phyloP scores from a whole-genome alignment of 2,329 filamentous ascomycete species.

The Pseudogymnoascus sp. region DNA sequence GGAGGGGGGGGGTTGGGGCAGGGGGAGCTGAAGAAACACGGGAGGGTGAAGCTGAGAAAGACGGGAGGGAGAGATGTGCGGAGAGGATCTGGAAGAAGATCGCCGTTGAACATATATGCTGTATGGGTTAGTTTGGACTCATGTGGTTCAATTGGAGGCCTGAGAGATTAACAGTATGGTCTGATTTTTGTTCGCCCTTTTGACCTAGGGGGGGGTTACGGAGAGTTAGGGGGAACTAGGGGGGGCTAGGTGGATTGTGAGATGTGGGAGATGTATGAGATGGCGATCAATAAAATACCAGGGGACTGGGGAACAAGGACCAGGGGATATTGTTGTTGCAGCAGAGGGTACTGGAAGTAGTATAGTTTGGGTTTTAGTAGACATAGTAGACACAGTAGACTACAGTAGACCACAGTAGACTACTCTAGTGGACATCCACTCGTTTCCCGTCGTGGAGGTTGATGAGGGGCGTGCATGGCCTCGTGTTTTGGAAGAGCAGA shows the following conservation, averaged over 20 bases:
- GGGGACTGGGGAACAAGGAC: slow-evolving; percentile 1
- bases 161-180: not conserved
- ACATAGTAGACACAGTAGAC: not conserved
- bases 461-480: not conserved
- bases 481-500: not conserved
- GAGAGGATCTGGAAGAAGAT: not conserved
- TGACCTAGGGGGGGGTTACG: not conserved
- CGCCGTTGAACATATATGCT: not conserved
- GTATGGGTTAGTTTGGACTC: not conserved
- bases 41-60: not conserved
- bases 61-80: not conserved
- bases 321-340: not conserved
- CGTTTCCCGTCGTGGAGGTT: not conserved
- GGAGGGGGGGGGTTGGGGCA: not conserved
- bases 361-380: not conserved
- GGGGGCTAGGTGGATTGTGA: not conserved
- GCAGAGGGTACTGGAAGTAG: not conserved
- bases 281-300: slow-evolving; percentile 2
- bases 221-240: not conserved
- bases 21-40: not conserved
- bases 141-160: not conserved
- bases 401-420: not conserved
- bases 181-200: not conserved
- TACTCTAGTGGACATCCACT: not conserved
- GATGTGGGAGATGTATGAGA: not conserved